Percentiles rank a stretch among this genome's conserved stretches.
These are phyloP conservation scores for Oryza meridionalis DNA, from an alignment of 176 grass and related monocot species.

Conservation along the genomic window DNA sequence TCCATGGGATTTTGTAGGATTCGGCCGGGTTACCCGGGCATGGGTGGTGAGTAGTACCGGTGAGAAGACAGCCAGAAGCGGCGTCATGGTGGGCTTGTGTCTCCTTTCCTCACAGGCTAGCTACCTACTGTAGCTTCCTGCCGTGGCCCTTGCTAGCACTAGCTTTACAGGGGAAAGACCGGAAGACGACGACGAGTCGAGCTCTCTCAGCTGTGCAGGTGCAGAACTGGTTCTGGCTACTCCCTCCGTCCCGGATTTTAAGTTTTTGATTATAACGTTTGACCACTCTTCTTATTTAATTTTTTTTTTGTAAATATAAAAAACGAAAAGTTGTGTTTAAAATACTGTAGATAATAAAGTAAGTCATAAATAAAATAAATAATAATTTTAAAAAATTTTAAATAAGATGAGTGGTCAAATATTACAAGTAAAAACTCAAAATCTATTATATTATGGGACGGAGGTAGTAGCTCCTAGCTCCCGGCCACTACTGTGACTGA, in stretches of 20 bases:
- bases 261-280: too few species aligned
- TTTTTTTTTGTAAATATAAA: too few species aligned
- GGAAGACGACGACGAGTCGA: constrained; percentile 4
- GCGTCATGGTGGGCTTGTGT: background rate
- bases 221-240: background rate
- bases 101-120: background rate
- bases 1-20: constrained; percentile 41
- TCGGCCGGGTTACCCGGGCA: background rate
- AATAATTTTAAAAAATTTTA: too few species aligned
- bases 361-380: too few species aligned
- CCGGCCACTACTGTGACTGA: constrained; percentile 16
- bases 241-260: too few species aligned
- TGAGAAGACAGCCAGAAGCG: background rate
- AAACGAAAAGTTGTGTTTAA: too few species aligned
- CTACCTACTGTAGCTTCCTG: too few species aligned
- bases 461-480: background rate
- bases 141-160: background rate
- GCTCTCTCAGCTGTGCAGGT: background rate
- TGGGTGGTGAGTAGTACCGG: background rate
- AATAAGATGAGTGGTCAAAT: too few species aligned
- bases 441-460: too few species aligned
- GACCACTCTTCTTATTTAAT: too few species aligned
- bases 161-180: constrained; percentile 12
- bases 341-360: too few species aligned
- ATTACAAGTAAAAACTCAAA: too few species aligned